Conservation (phyloP, 441 rosid species). For the Omphalea diandra region DNA sequence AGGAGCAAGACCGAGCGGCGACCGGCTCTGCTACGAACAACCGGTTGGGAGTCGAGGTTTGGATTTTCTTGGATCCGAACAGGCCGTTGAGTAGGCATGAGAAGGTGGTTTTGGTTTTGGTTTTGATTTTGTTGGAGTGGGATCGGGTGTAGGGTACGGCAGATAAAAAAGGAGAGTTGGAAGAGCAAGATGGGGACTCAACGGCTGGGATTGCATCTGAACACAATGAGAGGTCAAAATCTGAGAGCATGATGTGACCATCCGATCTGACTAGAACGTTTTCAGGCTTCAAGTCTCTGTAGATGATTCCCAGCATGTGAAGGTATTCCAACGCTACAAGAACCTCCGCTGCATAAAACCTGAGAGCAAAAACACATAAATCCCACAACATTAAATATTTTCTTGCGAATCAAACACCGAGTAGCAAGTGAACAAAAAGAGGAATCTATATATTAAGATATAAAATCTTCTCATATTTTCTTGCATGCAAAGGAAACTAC, state of each 20-base stretch:
- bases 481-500: conserved; percentile 20
- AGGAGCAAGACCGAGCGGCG: conserved; percentile 64
- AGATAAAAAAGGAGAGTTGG: conserved; percentile 25
- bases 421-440: background rate
- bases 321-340: conserved; percentile 82
- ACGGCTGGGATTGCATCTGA: conserved; percentile 55
- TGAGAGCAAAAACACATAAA: conserved; percentile 15
- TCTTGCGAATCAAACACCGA: background rate
- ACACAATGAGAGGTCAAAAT: conserved; percentile 87
- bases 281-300: conserved; percentile 93
- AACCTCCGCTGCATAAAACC: conserved; percentile 85
- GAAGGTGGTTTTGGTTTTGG: no score
- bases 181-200: conserved; percentile 22
- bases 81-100: conserved; percentile 49
- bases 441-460: background rate
- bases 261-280: conserved; percentile 73
- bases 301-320: conserved; percentile 70
- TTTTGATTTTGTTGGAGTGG: conserved; percentile 17
- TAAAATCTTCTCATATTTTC: conserved; percentile 17
- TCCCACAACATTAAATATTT: background rate
- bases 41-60: conserved; percentile 51
- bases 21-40: conserved; percentile 69
- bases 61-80: conserved; percentile 53
- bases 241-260: conserved; percentile 89
- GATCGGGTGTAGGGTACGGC: conserved; percentile 25